phyloP scores from a whole-genome alignment of 306 rosid species.

The Cajanus cajan region DNA sequence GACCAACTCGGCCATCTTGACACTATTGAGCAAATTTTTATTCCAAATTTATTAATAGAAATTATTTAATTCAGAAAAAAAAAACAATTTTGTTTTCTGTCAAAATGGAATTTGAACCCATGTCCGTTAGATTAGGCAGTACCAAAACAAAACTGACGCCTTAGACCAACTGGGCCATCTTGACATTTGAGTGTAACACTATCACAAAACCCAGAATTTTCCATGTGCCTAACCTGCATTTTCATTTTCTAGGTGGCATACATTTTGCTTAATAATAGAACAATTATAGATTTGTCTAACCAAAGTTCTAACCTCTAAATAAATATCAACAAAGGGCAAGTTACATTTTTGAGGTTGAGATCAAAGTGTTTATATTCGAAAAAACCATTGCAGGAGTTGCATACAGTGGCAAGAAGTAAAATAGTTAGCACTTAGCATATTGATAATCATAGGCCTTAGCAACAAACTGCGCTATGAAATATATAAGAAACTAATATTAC shows the following conservation, averaged over 20 bases:
- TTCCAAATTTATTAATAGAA: too few relatives aligned
- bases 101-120: too few relatives aligned
- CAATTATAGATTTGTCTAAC: not conserved
- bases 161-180: too few relatives aligned
- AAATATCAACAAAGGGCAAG: not conserved
- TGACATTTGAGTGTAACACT: too few relatives aligned
- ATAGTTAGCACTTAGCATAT: conserved; percentile 3
- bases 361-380: conserved; percentile 22
- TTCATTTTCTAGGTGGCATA: not conserved
- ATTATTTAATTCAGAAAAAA: too few relatives aligned
- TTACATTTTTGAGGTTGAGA: not conserved
- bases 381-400: conserved; percentile 1
- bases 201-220: not conserved
- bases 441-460: conserved; percentile 8
- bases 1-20: conserved; percentile 61
- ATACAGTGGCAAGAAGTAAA: not conserved
- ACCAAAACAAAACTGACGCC: too few relatives aligned
- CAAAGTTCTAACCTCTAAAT: not conserved
- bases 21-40: not conserved
- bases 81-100: too few relatives aligned
- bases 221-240: not conserved
- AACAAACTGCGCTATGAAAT: conserved; percentile 14
- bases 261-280: not conserved
- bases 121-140: too few relatives aligned
- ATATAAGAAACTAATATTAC: not conserved